These are phyloP conservation scores for Solanum tarapatanum DNA, from an alignment of 257 asterid genomes.

Conservation along the genomic window DNA sequence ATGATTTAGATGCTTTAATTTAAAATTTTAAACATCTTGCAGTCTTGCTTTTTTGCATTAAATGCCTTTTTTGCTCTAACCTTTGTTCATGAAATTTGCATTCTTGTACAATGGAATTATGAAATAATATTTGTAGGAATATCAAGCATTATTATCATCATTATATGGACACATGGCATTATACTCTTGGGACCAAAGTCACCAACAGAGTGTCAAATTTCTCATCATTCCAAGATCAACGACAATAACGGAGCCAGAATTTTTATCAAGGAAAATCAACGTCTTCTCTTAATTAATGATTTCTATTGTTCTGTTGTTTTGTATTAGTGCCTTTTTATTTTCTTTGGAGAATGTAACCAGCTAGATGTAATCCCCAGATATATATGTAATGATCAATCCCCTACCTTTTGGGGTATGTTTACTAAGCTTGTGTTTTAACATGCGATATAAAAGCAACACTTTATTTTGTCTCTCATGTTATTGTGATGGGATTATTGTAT, in stretches of 20 bases:
- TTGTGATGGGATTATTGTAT: background rate
- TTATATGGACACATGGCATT: background rate
- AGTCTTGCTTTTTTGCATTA: background rate
- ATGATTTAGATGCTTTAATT: background rate
- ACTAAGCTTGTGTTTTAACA: too few species aligned
- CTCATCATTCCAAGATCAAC: background rate
- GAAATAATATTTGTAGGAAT: background rate
- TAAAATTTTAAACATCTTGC: background rate
- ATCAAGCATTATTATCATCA: background rate
- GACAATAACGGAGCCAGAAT: background rate
- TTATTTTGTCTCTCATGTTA: background rate
- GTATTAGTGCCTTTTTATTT: background rate
- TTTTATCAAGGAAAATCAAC: background rate
- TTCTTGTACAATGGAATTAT: background rate
- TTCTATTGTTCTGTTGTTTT: background rate
- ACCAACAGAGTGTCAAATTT: background rate
- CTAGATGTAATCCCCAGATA: background rate
- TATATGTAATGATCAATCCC: background rate
- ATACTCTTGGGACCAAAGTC: slow-evolving; percentile 13
- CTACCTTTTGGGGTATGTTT: background rate
- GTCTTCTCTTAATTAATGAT: background rate
- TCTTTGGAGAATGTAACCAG: background rate
- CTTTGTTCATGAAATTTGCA: background rate
- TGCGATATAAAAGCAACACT: background rate
- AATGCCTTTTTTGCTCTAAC: background rate